Evolutionary conservation across 1,284 basidiomycete species (phyloP).

Genomic region (Ganoderma resinaceum): DNA sequence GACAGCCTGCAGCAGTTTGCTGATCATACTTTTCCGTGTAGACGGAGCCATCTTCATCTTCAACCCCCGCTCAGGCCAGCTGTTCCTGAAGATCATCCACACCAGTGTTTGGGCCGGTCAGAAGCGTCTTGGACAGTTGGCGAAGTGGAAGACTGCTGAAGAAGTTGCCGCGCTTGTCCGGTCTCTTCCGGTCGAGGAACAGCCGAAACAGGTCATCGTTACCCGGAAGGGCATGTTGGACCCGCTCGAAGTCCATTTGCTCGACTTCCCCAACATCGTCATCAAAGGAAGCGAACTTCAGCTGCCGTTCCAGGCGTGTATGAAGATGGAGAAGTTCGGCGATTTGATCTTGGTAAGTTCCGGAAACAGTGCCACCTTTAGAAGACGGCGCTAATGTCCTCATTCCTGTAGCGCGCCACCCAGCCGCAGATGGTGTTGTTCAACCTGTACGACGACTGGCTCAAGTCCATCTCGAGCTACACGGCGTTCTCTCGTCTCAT

Average conservation of each 20-base stretch:
- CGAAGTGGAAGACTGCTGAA: slow-evolving; percentile 99
- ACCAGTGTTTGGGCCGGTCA: slow-evolving; percentile 99
- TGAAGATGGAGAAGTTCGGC: slow-evolving; percentile 99
- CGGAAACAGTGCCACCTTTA: background rate
- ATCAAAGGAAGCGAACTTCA: slow-evolving; percentile 99
- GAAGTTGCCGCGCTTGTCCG: slow-evolving; percentile 98
- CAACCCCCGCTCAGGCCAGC: slow-evolving; percentile 97
- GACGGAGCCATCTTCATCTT: slow-evolving; percentile 99
- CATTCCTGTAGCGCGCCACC: slow-evolving; percentile 72
- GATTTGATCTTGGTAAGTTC: slow-evolving; percentile 87
- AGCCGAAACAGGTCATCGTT: slow-evolving; percentile 99
- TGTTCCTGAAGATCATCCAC: slow-evolving; percentile 99
- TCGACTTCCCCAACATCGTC: slow-evolving; percentile 99
- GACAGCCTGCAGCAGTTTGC: slow-evolving; percentile 9
- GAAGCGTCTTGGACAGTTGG: slow-evolving; percentile 98
- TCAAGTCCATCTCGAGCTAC: slow-evolving; percentile 98
- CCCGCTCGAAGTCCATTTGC: slow-evolving; percentile 96
- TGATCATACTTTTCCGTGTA: slow-evolving; percentile 35
- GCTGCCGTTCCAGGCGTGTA: slow-evolving; percentile 98
- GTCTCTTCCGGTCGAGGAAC: slow-evolving; percentile 97
- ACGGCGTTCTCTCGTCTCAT: slow-evolving; percentile 99
- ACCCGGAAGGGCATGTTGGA: slow-evolving; percentile 99
- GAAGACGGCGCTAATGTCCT: slow-evolving; percentile 3
- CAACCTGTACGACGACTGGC: slow-evolving; percentile 99
- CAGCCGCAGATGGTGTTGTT: slow-evolving; percentile 99